phyloP scores from a whole-genome alignment of 2,329 filamentous ascomycete genomes.

The Exophiala dermatitidis region DNA sequence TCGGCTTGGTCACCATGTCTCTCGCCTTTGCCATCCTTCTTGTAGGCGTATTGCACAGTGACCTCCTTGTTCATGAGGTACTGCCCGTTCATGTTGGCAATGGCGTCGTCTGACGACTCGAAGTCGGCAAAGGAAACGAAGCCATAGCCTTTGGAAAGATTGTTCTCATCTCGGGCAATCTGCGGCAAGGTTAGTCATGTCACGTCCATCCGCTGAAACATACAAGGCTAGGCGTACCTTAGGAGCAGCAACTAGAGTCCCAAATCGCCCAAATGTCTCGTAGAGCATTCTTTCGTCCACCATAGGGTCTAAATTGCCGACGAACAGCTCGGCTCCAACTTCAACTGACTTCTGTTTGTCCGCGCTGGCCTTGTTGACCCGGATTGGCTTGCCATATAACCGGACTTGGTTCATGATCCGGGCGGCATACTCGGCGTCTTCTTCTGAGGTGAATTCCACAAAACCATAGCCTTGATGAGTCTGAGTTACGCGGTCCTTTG shows the following conservation, averaged over 20 bases:
- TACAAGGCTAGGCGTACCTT: constrained; percentile 52
- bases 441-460: constrained; percentile 92
- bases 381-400: constrained; percentile 85
- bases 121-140: constrained; percentile 93
- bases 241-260: constrained; percentile 71
- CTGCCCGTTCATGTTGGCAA: constrained; percentile 88
- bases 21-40: constrained; percentile 97
- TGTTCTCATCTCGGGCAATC: constrained; percentile 76
- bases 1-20: constrained; percentile 92
- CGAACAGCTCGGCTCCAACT: constrained; percentile 92
- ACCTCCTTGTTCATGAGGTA: constrained; percentile 97
- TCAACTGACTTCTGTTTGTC: constrained; percentile 92
- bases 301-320: constrained; percentile 90
- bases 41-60: constrained; percentile 95
- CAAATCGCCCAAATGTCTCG: constrained; percentile 91
- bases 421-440: constrained; percentile 93
- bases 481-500: constrained; percentile 95
- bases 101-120: constrained; percentile 85
- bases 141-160: constrained; percentile 87
- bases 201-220: not conserved
- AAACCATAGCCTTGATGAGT: constrained; percentile 97
- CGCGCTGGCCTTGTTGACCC: constrained; percentile 88
- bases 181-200: constrained; percentile 31
- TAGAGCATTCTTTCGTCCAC: constrained; percentile 94
- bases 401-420: constrained; percentile 95